Conservation (phyloP, 169 alveolate species). For the Eimeria acervulina region DNA sequence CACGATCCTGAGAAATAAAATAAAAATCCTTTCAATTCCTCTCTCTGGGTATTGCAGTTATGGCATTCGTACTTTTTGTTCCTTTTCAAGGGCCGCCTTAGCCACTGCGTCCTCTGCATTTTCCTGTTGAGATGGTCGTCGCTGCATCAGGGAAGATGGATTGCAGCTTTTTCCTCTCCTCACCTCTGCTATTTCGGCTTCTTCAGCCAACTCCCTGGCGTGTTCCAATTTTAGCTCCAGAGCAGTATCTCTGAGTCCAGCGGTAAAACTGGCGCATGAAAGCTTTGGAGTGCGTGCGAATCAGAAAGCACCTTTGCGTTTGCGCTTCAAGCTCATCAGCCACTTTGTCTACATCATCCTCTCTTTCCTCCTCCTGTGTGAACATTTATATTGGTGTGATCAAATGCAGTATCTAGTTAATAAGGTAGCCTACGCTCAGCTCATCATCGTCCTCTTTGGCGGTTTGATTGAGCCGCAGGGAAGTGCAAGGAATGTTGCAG, state of each 20-base stretch:
- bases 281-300: too few species aligned
- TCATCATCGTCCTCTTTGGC: constrained; percentile 9
- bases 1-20: constrained; percentile 17
- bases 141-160: background rate
- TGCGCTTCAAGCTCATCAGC: constrained; percentile 76
- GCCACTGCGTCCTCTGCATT: constrained; percentile 80
- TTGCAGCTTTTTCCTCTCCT: background rate
- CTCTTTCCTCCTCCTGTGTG: constrained; percentile 48
- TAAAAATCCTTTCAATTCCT: background rate
- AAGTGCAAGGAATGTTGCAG: constrained; percentile 36
- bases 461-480: constrained; percentile 57
- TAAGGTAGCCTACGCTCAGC: background rate
- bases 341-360: constrained; percentile 50
- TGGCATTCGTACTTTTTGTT: constrained; percentile 24
- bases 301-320: background rate
- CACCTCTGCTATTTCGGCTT: constrained; percentile 80
- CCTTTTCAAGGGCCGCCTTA: constrained; percentile 73
- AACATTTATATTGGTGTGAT: background rate
- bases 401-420: background rate
- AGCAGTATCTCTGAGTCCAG: constrained; percentile 23
- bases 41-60: background rate
- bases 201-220: constrained; percentile 78
- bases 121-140: constrained; percentile 23
- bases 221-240: constrained; percentile 64
- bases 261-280: background rate